phyloP scores from a whole-genome alignment of 805 yeast species.

The Kluyveromyces nonfermentans region DNA sequence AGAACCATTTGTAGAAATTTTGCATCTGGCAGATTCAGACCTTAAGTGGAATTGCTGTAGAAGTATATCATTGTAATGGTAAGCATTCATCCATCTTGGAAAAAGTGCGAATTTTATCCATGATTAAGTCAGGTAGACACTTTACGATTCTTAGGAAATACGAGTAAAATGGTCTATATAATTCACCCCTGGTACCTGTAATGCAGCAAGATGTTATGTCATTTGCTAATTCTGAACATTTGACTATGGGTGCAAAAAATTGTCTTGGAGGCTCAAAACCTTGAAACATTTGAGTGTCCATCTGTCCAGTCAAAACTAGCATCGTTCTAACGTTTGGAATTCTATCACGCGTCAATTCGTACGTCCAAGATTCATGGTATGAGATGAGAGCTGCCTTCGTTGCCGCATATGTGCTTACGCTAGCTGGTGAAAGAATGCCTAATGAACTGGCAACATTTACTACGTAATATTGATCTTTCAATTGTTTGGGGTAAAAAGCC shows the following conservation, averaged over 20 bases:
- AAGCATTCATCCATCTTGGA: conserved; percentile 58
- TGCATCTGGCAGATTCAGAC: neutral
- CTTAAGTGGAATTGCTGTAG: neutral
- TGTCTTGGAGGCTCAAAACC: conserved; percentile 67
- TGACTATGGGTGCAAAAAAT: conserved; percentile 69
- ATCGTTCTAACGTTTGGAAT: conserved; percentile 54
- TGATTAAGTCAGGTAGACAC: conserved; percentile 55
- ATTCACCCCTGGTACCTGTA: conserved; percentile 58
- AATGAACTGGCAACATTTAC: conserved; percentile 72
- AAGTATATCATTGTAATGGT: conserved; percentile 14
- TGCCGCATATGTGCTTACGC: conserved; percentile 71
- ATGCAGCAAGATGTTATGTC: conserved; percentile 45
- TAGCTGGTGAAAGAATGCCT: conserved; percentile 74
- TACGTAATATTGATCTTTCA: conserved; percentile 54
- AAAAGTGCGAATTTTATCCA: conserved; percentile 32
- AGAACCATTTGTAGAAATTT: neutral
- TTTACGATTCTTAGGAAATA: conserved; percentile 59
- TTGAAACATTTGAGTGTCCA: conserved; percentile 65
- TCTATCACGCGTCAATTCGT: conserved; percentile 47
- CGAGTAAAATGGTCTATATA: conserved; percentile 67
- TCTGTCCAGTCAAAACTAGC: conserved; percentile 76
- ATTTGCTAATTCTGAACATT: conserved; percentile 48
- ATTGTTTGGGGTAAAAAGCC: conserved; percentile 53
- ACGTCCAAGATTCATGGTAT: conserved; percentile 71
- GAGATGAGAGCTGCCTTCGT: conserved; percentile 79